Evolutionary conservation across 2,329 filamentous ascomycete species (phyloP).

Genomic region (Xylaria sp.): DNA sequence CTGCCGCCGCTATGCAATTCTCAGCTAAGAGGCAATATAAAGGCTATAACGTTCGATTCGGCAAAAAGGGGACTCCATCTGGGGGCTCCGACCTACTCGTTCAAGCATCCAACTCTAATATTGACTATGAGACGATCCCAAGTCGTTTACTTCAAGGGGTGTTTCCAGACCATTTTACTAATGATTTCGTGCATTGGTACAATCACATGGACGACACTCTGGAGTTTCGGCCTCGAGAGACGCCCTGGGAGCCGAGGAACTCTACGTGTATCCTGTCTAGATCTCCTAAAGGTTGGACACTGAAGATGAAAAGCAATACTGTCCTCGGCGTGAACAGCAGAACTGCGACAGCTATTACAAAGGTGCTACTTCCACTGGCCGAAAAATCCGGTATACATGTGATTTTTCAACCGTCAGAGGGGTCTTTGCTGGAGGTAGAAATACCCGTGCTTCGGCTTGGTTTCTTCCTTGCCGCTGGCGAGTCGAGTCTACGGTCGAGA

Average conservation of each 20-base stretch:
- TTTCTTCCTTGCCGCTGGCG: background rate
- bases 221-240: conserved; percentile 16
- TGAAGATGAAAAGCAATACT: conserved; percentile 1
- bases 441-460: conserved; percentile 18
- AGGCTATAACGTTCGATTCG: conserved; percentile 12
- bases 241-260: background rate
- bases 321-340: conserved; percentile 9
- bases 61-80: background rate
- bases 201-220: background rate
- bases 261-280: conserved; percentile 12
- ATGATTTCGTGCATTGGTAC: conserved; percentile 33
- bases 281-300: conserved; percentile 5
- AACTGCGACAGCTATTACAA: conserved; percentile 8
- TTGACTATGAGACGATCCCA: conserved; percentile 25
- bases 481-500: conserved; percentile 12
- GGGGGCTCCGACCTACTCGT: conserved; percentile 19
- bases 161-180: conserved; percentile 23
- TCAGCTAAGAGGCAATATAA: conserved; percentile 46
- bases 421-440: conserved; percentile 9
- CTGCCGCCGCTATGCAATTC: conserved; percentile 53
- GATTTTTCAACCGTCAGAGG: background rate
- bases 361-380: background rate
- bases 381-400: conserved; percentile 4
- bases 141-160: conserved; percentile 3
- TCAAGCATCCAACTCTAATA: conserved; percentile 7